These are phyloP conservation scores for Pseudocercospora musae DNA, from an alignment of 2,329 filamentous ascomycete genomes.

Conservation along the genomic window DNA sequence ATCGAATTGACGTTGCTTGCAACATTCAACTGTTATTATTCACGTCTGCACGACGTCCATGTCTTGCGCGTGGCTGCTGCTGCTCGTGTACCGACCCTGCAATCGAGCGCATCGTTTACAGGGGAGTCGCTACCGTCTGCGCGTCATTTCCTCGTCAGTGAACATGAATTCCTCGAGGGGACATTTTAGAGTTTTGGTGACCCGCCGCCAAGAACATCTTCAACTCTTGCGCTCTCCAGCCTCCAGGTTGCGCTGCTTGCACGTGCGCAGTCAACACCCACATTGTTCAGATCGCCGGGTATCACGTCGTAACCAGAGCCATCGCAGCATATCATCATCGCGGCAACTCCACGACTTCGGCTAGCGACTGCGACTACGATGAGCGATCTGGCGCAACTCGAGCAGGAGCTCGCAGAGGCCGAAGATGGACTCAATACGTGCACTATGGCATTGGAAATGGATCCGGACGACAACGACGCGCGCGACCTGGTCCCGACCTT, in stretches of 20 bases:
- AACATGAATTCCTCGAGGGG: not conserved
- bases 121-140: no score
- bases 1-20: not conserved
- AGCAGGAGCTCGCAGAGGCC: constrained; percentile 66
- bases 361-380: constrained; percentile 19
- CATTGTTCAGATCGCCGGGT: not conserved
- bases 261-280: not conserved
- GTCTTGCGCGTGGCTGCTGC: not conserved
- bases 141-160: not conserved
- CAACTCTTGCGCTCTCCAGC: not conserved
- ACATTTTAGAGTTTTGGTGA: not conserved
- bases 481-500: constrained; percentile 75
- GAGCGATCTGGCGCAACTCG: constrained; percentile 68
- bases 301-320: not conserved
- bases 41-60: no score
- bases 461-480: constrained; percentile 76
- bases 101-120: not conserved
- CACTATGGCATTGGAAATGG: constrained; percentile 37
- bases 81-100: not conserved
- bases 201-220: not conserved
- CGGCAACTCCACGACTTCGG: not conserved
- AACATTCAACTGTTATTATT: no score
- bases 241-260: not conserved
- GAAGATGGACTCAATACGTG: constrained; percentile 29
- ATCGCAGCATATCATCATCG: not conserved